These are phyloP conservation scores for Sclerospora graminicola DNA, from an alignment of 352 stramenopile genomes.

Conservation along the genomic window DNA sequence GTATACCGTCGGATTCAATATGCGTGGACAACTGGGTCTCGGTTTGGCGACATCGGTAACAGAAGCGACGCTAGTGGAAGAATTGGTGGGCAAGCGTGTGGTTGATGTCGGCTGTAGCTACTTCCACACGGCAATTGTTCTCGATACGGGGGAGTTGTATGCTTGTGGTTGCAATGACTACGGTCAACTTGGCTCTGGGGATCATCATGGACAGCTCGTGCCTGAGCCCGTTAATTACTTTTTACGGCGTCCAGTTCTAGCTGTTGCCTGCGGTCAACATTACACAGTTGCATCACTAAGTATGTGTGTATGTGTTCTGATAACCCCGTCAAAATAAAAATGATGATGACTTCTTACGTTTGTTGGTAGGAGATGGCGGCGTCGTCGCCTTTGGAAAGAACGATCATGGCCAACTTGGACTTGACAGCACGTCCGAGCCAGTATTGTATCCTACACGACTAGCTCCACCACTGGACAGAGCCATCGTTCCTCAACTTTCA, in stretches of 20 bases:
- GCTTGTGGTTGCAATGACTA: conserved; percentile 90
- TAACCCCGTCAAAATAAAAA: too few relatives aligned
- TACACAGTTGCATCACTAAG: conserved; percentile 70
- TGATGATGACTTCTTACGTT: too few relatives aligned
- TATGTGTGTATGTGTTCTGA: too few relatives aligned
- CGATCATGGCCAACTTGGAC: conserved; percentile 85
- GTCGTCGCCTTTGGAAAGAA: conserved; percentile 88
- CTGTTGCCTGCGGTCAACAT: conserved; percentile 84
- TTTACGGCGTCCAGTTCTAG: conserved; percentile 32
- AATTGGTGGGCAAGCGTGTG: conserved; percentile 42
- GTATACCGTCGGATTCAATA: conserved; percentile 90
- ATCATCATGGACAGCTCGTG: conserved; percentile 54
- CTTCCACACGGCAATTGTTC: conserved; percentile 86
- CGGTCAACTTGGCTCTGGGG: conserved; percentile 76
- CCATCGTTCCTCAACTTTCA: conserved; percentile 60
- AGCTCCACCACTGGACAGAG: conserved; percentile 40
- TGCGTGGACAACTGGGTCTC: conserved; percentile 81
- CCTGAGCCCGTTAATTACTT: conserved; percentile 52
- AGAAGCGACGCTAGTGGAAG: conserved; percentile 38
- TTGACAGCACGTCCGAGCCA: conserved; percentile 39
- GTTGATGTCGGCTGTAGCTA: conserved; percentile 86
- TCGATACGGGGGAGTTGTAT: conserved; percentile 68
- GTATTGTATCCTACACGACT: conserved; percentile 41
- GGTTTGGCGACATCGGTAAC: conserved; percentile 58
- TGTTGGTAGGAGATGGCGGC: conserved; percentile 29